Base-by-base conservation (phyloP, 208 protist genomes). In the Trypanosoma vivax region DNA sequence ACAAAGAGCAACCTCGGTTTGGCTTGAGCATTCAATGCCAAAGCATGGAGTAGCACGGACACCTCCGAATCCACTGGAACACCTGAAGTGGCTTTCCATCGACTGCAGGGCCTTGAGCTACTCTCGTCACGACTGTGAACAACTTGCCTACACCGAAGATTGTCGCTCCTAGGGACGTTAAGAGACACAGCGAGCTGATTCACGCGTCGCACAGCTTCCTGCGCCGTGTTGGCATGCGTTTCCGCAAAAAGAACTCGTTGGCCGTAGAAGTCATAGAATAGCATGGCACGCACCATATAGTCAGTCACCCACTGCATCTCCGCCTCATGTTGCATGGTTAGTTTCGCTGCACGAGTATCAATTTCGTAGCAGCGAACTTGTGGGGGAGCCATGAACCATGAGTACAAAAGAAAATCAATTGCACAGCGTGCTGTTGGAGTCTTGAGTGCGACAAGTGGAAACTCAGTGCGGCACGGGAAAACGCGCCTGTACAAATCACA, bases 161-260 rank as follows among this genome's bases (percentile, higher is more conserved):
- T 27, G 30, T 70, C 63, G 2, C 47, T 3, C 19, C 10, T n/a
- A 1, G 63, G 63, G 24, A 79, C 41, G 30, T 89, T 89, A 19
- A 70, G 53, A 30, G 72, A 50, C 27, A 78, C 49, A 1, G 74
- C 65, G 4, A 79, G 56, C 2, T 49, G 1, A 18, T 76, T 35
- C 2, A 89, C 39, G 0, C 60, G 76, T 25, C 29, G 14, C 24
- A 83, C 64, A 2, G 81, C 74, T 19, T 64, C 68, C 16, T 37
- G 42, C 5, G 64, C 23, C 0, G 45, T 60, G 13, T 25, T 3
- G 16, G 60, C 73, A 42, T 89, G 77, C 6, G 81, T 89, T 47
- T 89, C 81, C 0, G 73, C 81, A 47, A 89, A 89, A n/a, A 89
- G 53, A 2, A 89, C 73, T 25, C 81, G 65, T 48, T 85, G 76